Conservation (phyloP, 331 rosid genomes). For the Pyrus hybrid region DNA sequence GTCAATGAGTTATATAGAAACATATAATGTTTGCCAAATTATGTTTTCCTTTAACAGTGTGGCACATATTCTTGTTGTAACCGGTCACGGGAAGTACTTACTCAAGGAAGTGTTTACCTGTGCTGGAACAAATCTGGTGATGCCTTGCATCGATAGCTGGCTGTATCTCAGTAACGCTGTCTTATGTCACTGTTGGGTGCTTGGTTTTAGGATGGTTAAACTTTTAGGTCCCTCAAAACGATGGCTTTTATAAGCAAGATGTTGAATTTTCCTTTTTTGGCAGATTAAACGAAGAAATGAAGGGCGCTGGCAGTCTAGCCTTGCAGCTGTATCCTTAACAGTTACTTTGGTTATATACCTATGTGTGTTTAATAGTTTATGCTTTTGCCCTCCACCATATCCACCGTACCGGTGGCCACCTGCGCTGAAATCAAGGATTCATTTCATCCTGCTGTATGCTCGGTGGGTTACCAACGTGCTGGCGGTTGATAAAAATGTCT, state of each 20-base stretch:
- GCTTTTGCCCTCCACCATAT: not conserved
- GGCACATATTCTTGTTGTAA: not conserved
- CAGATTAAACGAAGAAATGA: constrained; percentile 93
- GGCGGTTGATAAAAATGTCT: not conserved
- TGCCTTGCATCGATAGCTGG: not conserved
- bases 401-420: not conserved
- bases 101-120: not conserved
- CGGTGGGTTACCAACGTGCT: not conserved
- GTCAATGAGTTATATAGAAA: not conserved
- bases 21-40: too few species aligned
- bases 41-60: not conserved
- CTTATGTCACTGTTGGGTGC: not conserved
- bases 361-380: not conserved
- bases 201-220: not conserved
- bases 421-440: not conserved
- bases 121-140: not conserved
- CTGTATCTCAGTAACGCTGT: not conserved
- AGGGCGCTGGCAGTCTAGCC: constrained; percentile 51
- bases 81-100: not conserved
- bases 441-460: not conserved
- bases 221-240: not conserved
- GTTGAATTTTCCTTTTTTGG: not conserved
- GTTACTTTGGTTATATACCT: not conserved
- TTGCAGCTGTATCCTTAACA: constrained; percentile 64
- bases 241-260: not conserved